These are phyloP conservation scores for Botrytis paeoniae DNA, from an alignment of 2,329 filamentous ascomycete species.

Conservation along the genomic window DNA sequence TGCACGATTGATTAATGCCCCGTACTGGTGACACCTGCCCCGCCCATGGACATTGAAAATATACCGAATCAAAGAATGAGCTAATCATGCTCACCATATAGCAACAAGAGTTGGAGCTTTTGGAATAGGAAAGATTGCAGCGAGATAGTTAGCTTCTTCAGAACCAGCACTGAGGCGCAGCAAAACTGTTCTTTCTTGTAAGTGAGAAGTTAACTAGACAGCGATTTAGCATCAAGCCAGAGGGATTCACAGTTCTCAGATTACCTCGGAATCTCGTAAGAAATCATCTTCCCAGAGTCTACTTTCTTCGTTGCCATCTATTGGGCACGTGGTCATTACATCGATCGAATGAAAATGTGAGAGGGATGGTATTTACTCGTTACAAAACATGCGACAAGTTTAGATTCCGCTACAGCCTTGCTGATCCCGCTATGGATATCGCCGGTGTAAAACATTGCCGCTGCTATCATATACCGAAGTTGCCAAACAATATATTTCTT, in stretches of 20 bases:
- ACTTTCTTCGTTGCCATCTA: slow-evolving; percentile 70
- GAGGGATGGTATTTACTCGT: slow-evolving; percentile 51
- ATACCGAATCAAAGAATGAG: not conserved
- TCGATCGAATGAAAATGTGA: not conserved
- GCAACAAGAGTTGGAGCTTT: slow-evolving; percentile 76
- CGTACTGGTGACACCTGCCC: not conserved
- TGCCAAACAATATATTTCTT: not conserved
- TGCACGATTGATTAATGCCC: not conserved
- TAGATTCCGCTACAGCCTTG: slow-evolving; percentile 68
- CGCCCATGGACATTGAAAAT: not conserved
- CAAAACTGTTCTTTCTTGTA: slow-evolving; percentile 63
- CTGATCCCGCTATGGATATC: slow-evolving; percentile 78
- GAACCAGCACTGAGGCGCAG: slow-evolving; percentile 70
- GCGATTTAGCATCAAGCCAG: not conserved
- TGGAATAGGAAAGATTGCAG: slow-evolving; percentile 77
- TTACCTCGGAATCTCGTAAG: slow-evolving; percentile 54
- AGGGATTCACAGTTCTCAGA: slow-evolving; percentile 22
- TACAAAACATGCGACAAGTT: slow-evolving; percentile 82
- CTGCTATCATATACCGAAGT: not conserved
- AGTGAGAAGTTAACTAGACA: slow-evolving; percentile 51
- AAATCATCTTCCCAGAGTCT: slow-evolving; percentile 70
- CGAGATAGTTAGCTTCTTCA: slow-evolving; percentile 76
- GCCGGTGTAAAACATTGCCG: slow-evolving; percentile 75
- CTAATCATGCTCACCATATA: slow-evolving; percentile 57
- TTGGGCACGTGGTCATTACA: slow-evolving; percentile 15